phyloP scores from a whole-genome alignment of 345 rosid genomes.

The Clarkia xantiana region DNA sequence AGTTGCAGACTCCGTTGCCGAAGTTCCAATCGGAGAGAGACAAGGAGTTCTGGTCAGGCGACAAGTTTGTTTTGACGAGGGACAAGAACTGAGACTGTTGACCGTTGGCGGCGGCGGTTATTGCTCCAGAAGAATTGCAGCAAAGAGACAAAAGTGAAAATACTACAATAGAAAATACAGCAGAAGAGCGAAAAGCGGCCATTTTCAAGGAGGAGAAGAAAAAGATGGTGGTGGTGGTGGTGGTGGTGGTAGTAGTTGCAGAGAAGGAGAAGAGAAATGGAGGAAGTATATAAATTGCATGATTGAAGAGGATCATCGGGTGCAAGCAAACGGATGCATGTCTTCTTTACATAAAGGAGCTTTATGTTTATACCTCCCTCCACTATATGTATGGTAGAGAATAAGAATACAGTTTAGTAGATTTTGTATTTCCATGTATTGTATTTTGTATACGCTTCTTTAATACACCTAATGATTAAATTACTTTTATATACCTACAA shows the following conservation, averaged over 20 bases:
- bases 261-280: slow-evolving; percentile 18
- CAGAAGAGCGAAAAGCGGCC: slow-evolving; percentile 11
- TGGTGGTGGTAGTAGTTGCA: slow-evolving; percentile 22
- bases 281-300: slow-evolving; percentile 27
- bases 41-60: slow-evolving; percentile 18
- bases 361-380: slow-evolving; percentile 51
- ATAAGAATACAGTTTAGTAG: no score
- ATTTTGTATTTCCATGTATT: no score
- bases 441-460: no score
- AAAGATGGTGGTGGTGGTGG: slow-evolving; percentile 15
- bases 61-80: slow-evolving; percentile 41
- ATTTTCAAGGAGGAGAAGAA: slow-evolving; percentile 24
- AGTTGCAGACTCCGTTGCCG: slow-evolving; percentile 39
- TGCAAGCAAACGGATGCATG: slow-evolving; percentile 18
- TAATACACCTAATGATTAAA: no score
- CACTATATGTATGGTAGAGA: slow-evolving; percentile 18
- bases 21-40: slow-evolving; percentile 43
- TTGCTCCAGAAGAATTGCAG: no score
- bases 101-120: slow-evolving; percentile 3
- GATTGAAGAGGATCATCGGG: slow-evolving; percentile 22
- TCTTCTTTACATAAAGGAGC: slow-evolving; percentile 55
- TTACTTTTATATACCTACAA: no score
- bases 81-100: slow-evolving; percentile 49
- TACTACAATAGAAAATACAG: slow-evolving; percentile 5
- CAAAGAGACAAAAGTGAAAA: no score